Evolutionary conservation across 805 yeast species (phyloP), one percentile per base, ranked within the genome.

Genomic region (Candida maris): DNA sequence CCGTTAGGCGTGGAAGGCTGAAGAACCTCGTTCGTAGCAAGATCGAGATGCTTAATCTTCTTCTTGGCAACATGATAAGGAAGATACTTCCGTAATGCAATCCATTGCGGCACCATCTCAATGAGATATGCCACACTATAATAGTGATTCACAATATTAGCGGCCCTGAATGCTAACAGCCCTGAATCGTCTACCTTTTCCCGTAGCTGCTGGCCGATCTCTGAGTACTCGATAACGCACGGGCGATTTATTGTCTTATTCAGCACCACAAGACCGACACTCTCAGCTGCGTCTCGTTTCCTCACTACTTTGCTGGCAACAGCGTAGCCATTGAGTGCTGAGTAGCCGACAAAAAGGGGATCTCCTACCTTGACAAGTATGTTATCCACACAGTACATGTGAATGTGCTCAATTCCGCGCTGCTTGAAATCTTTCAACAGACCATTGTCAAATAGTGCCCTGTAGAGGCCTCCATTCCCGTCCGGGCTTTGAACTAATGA

Each of bases 341-440:
- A 80, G 64, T 82, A 91, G 0, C 98, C 98, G 43, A 93, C 65
- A 49, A 83, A 84, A 1, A 78, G 69, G 3, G 98, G 98, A 58
- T 93, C 98, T 2, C 96, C 97, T 36, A 91, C 86, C 59, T 80
- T 82, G 23, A 89, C 97, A 33, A 93, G 69, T 20, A 85, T 81
- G 62, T 93, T 93, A 64, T 93, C 99, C 32, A 93, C 97, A 64
- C 97, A 91, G 65, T 88, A 93, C 85, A 89, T 86, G 64, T 93
- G 97, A 43, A 93, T 72, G 57, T 93, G 97, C 60, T 85, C 77
- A 45, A 91, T 77, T 5, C 87, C 88, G 38, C 78, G 79, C 6
- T 49, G 41, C 19, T 64, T 54, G 57, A 93, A 75, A 57, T 91
- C 96, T 5, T 74, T 73, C 21, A 93, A 53, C 14, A 89, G 66